These are phyloP conservation scores for Blastobotrys americana DNA, from an alignment of 805 yeast species.

Conservation along the genomic window DNA sequence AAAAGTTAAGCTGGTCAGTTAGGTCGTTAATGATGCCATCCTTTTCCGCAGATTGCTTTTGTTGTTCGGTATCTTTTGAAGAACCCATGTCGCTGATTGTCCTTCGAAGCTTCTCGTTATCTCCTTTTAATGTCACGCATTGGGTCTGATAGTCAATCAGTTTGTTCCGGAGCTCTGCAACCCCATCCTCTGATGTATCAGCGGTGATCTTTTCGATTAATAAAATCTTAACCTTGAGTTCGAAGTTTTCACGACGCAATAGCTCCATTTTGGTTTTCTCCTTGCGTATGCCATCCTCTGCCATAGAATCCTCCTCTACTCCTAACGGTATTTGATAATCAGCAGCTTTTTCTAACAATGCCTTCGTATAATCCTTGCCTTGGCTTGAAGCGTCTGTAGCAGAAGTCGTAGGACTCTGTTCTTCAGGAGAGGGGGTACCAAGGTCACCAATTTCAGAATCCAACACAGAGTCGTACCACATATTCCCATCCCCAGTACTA, in stretches of 20 bases:
- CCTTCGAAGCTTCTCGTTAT: constrained; percentile 6
- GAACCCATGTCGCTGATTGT: constrained; percentile 3
- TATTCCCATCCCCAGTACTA: no score
- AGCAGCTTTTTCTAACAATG: neutral
- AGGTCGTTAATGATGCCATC: constrained; percentile 3
- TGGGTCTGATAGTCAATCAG: constrained; percentile 6
- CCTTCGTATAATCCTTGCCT: neutral
- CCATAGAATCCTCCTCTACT: neutral
- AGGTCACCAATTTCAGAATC: neutral
- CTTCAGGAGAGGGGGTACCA: neutral
- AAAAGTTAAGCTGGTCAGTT: constrained; percentile 2
- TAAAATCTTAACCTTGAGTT: constrained; percentile 12
- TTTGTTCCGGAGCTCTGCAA: constrained; percentile 5
- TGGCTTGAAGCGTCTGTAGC: neutral
- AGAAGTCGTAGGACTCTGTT: neutral
- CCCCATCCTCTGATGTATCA: constrained; percentile 4
- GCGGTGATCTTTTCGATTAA: constrained; percentile 6
- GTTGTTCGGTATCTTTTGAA: constrained; percentile 2
- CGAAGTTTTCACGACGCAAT: constrained; percentile 10
- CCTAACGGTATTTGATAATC: neutral
- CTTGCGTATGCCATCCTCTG: constrained; percentile 1
- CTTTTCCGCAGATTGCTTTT: constrained; percentile 2
- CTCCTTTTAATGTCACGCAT: constrained; percentile 3
- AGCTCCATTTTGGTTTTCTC: constrained; percentile 6
- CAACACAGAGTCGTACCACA: neutral